phyloP scores from a whole-genome alignment of 2,329 filamentous ascomycete species.

The Botrytis byssoidea region DNA sequence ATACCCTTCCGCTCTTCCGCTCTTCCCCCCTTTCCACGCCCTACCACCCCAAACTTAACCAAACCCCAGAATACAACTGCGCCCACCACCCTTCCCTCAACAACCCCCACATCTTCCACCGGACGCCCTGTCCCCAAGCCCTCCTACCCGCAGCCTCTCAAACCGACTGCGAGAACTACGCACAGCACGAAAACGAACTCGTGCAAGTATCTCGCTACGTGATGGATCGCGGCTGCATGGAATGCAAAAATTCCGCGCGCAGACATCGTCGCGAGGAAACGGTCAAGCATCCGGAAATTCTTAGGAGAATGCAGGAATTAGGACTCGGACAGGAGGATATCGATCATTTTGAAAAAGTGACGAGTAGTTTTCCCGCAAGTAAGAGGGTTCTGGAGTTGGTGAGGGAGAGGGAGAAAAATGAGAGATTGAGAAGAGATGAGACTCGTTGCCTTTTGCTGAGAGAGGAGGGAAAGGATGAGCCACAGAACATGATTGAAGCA shows the following conservation, averaged over 20 bases:
- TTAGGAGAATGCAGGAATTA: not conserved
- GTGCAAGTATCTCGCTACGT: not conserved
- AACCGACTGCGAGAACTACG: not conserved
- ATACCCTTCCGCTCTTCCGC: too few species aligned
- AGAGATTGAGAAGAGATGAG: not conserved
- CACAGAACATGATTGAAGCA: not conserved
- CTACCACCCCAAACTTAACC: not conserved
- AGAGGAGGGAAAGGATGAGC: fast-evolving
- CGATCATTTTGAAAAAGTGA: not conserved
- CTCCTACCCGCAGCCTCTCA: not conserved
- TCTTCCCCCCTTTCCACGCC: too few species aligned
- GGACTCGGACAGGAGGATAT: not conserved
- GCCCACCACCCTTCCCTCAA: not conserved
- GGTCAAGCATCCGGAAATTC: fast-evolving
- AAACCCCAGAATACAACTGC: not conserved
- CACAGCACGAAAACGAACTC: not conserved
- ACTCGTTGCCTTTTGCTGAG: too few species aligned
- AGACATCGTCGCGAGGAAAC: fast-evolving
- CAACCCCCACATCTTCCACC: not conserved
- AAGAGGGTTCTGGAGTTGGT: not conserved
- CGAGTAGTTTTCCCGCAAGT: not conserved
- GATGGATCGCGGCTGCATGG: not conserved
- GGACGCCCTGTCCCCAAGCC: not conserved
- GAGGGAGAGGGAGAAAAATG: too few species aligned
- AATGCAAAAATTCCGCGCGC: not conserved